Conservation (phyloP, 257 asterid species). For the Gynochthodes officinalis region DNA sequence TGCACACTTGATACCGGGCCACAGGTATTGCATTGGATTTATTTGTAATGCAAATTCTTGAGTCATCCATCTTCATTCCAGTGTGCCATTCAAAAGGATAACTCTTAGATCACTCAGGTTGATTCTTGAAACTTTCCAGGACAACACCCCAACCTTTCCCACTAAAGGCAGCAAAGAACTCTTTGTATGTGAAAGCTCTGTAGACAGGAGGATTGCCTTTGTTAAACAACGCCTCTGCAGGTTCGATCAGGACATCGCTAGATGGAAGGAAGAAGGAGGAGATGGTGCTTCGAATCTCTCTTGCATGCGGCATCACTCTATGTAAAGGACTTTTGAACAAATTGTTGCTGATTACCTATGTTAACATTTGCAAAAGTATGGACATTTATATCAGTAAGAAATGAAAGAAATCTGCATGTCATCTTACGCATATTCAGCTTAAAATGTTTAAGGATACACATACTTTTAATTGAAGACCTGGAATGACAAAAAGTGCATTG, state of each 20-base stretch:
- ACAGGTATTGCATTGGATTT: too few relatives aligned
- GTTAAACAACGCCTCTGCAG: slow-evolving; percentile 24
- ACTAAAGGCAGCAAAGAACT: slow-evolving; percentile 34
- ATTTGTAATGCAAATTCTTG: too few relatives aligned
- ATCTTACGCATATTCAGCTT: too few relatives aligned
- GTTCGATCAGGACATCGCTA: slow-evolving; percentile 34
- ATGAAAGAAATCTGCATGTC: too few relatives aligned
- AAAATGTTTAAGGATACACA: too few relatives aligned
- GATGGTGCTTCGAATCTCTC: slow-evolving; percentile 40
- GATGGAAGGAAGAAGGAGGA: slow-evolving; percentile 58
- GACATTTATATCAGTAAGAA: not conserved
- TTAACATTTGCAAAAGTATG: not conserved
- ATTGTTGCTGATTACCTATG: slow-evolving; percentile 55
- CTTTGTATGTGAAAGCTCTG: slow-evolving; percentile 40
- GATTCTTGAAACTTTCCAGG: slow-evolving; percentile 32
- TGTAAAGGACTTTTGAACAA: slow-evolving; percentile 44
- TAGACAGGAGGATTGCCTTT: slow-evolving; percentile 25
- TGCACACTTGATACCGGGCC: too few relatives aligned
- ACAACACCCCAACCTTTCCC: slow-evolving; percentile 25
- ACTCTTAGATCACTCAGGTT: not conserved
- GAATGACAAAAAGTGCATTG: slow-evolving; percentile 39
- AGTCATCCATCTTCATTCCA: not conserved
- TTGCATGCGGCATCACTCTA: slow-evolving; percentile 49
- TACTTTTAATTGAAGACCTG: slow-evolving; percentile 26
- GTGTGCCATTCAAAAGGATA: not conserved